Evolutionary conservation across 1,284 basidiomycete species (phyloP).

Genomic region (Fomes fomentarius): DNA sequence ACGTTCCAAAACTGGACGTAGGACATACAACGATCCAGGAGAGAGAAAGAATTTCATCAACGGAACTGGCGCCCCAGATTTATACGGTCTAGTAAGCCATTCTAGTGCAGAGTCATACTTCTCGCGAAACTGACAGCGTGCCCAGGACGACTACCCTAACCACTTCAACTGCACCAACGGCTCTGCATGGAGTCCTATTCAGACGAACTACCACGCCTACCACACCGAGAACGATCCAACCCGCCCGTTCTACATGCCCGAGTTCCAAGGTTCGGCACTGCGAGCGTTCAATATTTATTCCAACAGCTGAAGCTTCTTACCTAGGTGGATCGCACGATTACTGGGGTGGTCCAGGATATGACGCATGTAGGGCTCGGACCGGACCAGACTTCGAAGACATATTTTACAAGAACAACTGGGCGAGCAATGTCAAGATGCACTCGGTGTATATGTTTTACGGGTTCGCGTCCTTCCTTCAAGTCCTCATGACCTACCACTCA

Average conservation of each 20-base stretch:
- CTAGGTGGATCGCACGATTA: conserved; percentile 72
- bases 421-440: conserved; percentile 75
- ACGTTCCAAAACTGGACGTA: too few species aligned
- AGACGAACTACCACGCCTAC: conserved; percentile 46
- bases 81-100: conserved; percentile 52
- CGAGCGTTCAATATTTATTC: too few species aligned
- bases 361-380: conserved; percentile 58
- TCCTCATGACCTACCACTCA: not conserved
- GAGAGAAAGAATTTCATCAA: conserved; percentile 66
- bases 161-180: conserved; percentile 76
- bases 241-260: conserved; percentile 68
- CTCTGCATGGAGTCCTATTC: conserved; percentile 57
- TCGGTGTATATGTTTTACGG: conserved; percentile 83
- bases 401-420: conserved; percentile 76
- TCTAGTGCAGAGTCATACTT: too few species aligned
- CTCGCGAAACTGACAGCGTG: too few species aligned
- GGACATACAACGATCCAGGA: conserved; percentile 72
- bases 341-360: conserved; percentile 70
- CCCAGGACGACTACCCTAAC: conserved; percentile 71
- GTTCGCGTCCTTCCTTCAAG: conserved; percentile 34
- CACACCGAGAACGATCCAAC: conserved; percentile 60
- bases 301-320: too few species aligned
- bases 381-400: conserved; percentile 75
- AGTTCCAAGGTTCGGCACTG: conserved; percentile 38
- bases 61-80: conserved; percentile 60